phyloP scores from a whole-genome alignment of 179 eudicot genomes.

The Corrigiola litoralis region DNA sequence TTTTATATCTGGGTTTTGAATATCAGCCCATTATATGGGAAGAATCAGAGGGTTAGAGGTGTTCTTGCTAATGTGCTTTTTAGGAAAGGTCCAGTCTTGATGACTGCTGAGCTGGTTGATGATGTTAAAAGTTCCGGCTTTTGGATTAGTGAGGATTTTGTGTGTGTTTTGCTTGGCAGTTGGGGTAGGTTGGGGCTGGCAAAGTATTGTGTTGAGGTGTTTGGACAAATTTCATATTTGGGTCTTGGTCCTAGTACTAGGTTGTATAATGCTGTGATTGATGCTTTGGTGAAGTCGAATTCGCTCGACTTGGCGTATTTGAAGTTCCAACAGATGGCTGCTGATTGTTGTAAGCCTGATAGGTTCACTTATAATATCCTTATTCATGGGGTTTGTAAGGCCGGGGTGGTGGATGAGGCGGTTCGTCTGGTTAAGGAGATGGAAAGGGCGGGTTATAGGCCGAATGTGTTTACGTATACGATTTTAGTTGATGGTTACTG shows the following conservation, averaged over 20 bases:
- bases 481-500: slow-evolving; percentile 83
- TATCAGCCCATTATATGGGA: slow-evolving; percentile 34
- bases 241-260: slow-evolving; percentile 71
- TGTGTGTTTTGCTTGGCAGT: slow-evolving; percentile 72
- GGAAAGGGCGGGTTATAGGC: slow-evolving; percentile 54
- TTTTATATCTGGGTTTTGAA: slow-evolving; percentile 80
- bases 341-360: slow-evolving; percentile 77
- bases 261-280: slow-evolving; percentile 93
- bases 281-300: slow-evolving; percentile 83
- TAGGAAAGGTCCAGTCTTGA: slow-evolving; percentile 73
- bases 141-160: slow-evolving; percentile 55
- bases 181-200: slow-evolving; percentile 95
- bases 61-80: slow-evolving; percentile 53
- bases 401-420: slow-evolving; percentile 90
- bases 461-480: slow-evolving; percentile 85
- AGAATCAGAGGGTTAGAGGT: slow-evolving; percentile 43
- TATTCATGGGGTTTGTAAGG: slow-evolving; percentile 92
- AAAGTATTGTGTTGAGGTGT: slow-evolving; percentile 72
- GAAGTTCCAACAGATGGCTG: slow-evolving; percentile 86
- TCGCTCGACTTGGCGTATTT: slow-evolving; percentile 86
- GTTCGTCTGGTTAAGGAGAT: slow-evolving; percentile 77
- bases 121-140: slow-evolving; percentile 54
- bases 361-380: slow-evolving; percentile 87
- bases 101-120: slow-evolving; percentile 54
- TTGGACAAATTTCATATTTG: slow-evolving; percentile 77